A percentile compares a stretch with the other conserved stretches of the same genome.
Conservation (phyloP, 2,329 filamentous ascomycete genomes). For the Aureobasidium leucospermi region DNA sequence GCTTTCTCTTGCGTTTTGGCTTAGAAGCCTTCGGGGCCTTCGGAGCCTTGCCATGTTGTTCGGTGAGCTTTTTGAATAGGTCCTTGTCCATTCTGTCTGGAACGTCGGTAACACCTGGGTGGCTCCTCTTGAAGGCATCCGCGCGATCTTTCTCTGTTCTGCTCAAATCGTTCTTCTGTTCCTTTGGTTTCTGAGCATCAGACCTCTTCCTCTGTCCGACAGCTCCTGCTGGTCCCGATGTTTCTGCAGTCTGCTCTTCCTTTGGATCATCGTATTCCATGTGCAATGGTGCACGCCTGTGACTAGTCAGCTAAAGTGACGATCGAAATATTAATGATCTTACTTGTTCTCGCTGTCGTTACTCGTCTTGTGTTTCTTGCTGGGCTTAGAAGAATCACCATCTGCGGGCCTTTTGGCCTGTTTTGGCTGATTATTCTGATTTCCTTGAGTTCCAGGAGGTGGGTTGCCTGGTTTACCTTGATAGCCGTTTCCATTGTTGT, state of each 20-base stretch:
- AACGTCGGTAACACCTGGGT: background rate
- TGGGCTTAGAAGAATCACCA: background rate
- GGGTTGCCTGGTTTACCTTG: background rate
- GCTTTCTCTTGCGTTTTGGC: background rate
- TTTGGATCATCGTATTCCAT: background rate
- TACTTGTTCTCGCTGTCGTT: background rate
- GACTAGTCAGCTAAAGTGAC: background rate
- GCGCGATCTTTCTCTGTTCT: constrained; percentile 4
- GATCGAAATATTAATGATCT: background rate
- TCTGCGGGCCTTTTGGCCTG: constrained; percentile 5
- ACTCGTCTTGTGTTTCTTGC: constrained; percentile 9
- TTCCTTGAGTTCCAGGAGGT: background rate
- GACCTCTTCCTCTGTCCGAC: constrained; percentile 5
- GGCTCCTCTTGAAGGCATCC: constrained; percentile 6
- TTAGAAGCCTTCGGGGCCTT: background rate
- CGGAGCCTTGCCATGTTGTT: constrained; percentile 2
- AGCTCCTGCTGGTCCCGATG: constrained; percentile 1
- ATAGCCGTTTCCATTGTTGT: background rate
- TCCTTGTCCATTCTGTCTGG: constrained; percentile 8
- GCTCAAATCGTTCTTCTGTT: background rate
- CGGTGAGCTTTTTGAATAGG: background rate
- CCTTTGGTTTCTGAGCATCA: background rate
- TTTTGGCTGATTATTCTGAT: constrained; percentile 5
- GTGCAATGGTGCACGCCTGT: constrained; percentile 4
- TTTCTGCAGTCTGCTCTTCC: background rate